Evolutionary conservation across 2,329 filamentous ascomycete species (phyloP).

Genomic region (Pseudogymnoascus sp.): DNA sequence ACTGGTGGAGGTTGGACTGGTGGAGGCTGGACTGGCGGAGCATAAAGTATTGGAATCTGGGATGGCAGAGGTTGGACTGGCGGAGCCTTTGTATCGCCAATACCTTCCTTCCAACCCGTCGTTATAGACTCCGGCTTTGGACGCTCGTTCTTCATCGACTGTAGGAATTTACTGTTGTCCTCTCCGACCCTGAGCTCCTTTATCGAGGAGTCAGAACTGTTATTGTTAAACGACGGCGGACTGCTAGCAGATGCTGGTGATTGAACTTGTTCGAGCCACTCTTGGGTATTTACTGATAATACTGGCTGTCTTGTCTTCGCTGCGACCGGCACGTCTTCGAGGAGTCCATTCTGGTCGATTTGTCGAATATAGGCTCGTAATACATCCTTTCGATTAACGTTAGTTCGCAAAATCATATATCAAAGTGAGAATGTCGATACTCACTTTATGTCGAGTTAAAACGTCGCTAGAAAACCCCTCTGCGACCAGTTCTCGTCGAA

Average conservation of each 20-base stretch:
- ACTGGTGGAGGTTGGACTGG: not conserved
- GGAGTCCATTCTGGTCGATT: constrained; percentile 46
- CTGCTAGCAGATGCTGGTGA: constrained; percentile 13
- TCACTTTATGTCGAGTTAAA: constrained; percentile 49
- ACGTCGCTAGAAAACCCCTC: constrained; percentile 51
- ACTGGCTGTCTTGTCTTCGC: constrained; percentile 28
- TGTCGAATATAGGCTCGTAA: constrained; percentile 53
- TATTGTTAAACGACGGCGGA: constrained; percentile 21
- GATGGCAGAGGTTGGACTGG: not conserved
- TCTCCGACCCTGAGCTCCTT: constrained; percentile 25
- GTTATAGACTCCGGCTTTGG: constrained; percentile 19
- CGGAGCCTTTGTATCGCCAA: not conserved
- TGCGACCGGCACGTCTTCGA: constrained; percentile 37
- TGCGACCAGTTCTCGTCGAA: constrained; percentile 47
- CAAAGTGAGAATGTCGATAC: constrained; percentile 16
- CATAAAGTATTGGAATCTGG: not conserved
- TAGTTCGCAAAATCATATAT: constrained; percentile 16
- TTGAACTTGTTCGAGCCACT: constrained; percentile 22
- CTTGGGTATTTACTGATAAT: constrained; percentile 18
- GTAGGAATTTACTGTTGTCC: constrained; percentile 28
- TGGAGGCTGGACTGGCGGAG: not conserved
- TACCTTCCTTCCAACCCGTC: not conserved
- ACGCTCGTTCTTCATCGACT: constrained; percentile 25
- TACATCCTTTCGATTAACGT: constrained; percentile 39
- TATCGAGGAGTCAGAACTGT: constrained; percentile 15